Conservation (phyloP, 306 rosid species). For the Ziziphus jujuba region DNA sequence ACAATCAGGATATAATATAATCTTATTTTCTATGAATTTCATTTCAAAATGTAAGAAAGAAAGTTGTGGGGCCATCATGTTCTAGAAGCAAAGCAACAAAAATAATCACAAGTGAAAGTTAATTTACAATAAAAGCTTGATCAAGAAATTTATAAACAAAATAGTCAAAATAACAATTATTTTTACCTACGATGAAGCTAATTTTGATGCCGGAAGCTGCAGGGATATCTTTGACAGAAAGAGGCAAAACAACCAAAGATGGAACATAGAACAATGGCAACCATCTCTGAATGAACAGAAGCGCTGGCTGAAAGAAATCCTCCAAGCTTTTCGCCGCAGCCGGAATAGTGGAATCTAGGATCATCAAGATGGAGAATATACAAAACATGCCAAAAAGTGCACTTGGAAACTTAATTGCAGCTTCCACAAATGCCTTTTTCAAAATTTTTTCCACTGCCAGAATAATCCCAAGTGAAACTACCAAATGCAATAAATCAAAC, state of each 20-base stretch:
- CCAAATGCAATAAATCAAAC: constrained; percentile 54
- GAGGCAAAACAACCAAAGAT: constrained; percentile 79
- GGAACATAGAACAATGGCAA: constrained; percentile 94
- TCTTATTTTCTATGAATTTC: too few species aligned
- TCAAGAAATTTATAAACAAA: background rate
- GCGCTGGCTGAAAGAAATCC: constrained; percentile 85
- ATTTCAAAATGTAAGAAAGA: background rate
- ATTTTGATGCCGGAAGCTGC: constrained; percentile 90
- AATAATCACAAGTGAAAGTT: too few species aligned
- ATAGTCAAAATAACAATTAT: background rate
- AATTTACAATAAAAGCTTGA: background rate
- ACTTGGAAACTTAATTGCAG: constrained; percentile 85
- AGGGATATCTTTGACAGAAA: constrained; percentile 79
- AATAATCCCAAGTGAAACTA: constrained; percentile 70
- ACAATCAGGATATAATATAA: too few species aligned
- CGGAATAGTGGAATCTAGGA: constrained; percentile 70
- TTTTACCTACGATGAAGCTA: constrained; percentile 71
- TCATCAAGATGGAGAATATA: constrained; percentile 65
- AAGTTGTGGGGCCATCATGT: background rate
- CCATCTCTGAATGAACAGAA: constrained; percentile 90
- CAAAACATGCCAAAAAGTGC: constrained; percentile 97
- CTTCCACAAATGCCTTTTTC: constrained; percentile 71
- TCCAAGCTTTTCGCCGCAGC: constrained; percentile 60
- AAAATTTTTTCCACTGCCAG: constrained; percentile 57
- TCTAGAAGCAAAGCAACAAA: background rate